Base-by-base conservation (phyloP, 371 early-diverging fungal species). In the Gilbertella persicaria region DNA sequence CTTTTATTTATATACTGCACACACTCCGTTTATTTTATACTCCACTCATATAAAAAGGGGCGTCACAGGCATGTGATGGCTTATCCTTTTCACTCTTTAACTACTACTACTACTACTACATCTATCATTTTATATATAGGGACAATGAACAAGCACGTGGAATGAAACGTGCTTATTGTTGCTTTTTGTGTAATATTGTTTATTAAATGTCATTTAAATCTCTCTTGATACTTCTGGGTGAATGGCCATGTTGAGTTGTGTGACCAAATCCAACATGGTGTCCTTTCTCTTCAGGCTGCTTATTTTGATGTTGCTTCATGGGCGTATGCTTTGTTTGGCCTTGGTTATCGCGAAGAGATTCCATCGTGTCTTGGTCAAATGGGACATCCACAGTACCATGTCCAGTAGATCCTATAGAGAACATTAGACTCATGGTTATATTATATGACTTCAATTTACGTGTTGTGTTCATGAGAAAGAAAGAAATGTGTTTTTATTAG, bases 301-400 rank as follows among this genome's bases (percentile, higher is more conserved):
- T 17, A 21, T 23, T 2, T 46, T 28, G 24, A 37, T 14, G 20
- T 6, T 33, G 29, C 5, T 29, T n/a, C 25, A 7, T 17, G 4
- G 21, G 3, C 2, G 12, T 10, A 17, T 44, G 45, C 2, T 43
- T 26, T 23, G 26, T 4, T 4, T 43, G 26, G 26, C 29, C 23
- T 38, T 5, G 24, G 19, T 39, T 30, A 12, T 50, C 30, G 12
- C 25, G 25, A 17, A 36, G 12, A 5, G 47, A 47, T 23, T 33
- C 20, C 20, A 17, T 23, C 10, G 24, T 2, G 5, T 48, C 49
- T 35, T 39, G 16, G 8, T 53, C 42, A 47, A 47, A 59, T 23
- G 46, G 48, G 3, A 47, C 10, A 30, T 59, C 44, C 0, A 53
- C 53, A 9, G 75, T 75, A 2, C 75, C 75, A 46, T 75, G 53